These are phyloP conservation scores for Eucalyptus cloeziana DNA, from an alignment of 345 rosid genomes.

Conservation along the genomic window DNA sequence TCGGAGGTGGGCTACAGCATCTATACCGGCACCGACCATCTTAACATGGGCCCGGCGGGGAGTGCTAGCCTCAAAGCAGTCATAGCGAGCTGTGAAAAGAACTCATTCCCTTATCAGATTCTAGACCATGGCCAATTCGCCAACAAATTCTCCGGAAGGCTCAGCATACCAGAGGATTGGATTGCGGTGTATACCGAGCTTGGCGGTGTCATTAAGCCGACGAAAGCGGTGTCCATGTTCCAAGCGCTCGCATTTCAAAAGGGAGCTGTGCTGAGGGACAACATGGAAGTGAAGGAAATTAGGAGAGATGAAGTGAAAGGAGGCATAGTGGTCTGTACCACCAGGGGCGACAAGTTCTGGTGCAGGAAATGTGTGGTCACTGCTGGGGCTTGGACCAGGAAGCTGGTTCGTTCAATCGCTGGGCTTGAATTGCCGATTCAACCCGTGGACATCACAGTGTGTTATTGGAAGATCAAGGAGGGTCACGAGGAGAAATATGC, in stretches of 20 bases:
- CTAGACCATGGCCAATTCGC: constrained; percentile 17
- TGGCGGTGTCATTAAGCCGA: constrained; percentile 80
- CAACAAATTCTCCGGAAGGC: constrained; percentile 27
- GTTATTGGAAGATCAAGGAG: constrained; percentile 77
- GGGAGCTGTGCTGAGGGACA: constrained; percentile 63
- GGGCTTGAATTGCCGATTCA: constrained; percentile 51
- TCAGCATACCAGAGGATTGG: constrained; percentile 66
- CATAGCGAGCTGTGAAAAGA: constrained; percentile 29
- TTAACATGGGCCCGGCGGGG: constrained; percentile 53
- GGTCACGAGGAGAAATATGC: constrained; percentile 40
- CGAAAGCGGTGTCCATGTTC: constrained; percentile 86
- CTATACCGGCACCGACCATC: constrained; percentile 46
- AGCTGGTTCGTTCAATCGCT: constrained; percentile 33
- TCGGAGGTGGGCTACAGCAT: constrained; percentile 67
- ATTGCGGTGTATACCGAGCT: constrained; percentile 37
- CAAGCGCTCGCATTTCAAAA: constrained; percentile 44
- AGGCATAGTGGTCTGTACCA: constrained; percentile 24
- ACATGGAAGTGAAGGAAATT: constrained; percentile 35
- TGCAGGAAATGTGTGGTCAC: constrained; percentile 64
- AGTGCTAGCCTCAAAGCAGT: constrained; percentile 31
- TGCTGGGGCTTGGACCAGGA: constrained; percentile 71
- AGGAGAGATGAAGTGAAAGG: constrained; percentile 28
- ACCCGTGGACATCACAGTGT: constrained; percentile 45
- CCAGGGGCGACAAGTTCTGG: constrained; percentile 31
- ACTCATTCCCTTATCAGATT: constrained; percentile 17